Conservation (phyloP, 371 early-diverging fungal genomes). For the Smittium culicis region DNA sequence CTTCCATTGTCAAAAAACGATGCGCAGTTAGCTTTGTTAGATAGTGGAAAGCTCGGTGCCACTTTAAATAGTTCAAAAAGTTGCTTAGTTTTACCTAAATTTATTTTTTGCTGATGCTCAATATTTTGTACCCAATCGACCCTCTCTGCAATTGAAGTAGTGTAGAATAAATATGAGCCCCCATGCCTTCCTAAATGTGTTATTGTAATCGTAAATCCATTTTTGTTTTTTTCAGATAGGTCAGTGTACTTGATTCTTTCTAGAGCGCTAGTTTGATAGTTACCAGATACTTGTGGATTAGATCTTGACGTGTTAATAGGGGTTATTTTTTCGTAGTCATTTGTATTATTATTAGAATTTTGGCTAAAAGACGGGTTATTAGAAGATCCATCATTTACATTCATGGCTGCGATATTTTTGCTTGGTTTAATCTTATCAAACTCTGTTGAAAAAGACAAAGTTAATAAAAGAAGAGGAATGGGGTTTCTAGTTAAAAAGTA, state of each 20-base stretch:
- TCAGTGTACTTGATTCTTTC: constrained; percentile 17
- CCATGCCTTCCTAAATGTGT: constrained; percentile 59
- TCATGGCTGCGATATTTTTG: neutral
- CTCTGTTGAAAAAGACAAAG: constrained; percentile 47
- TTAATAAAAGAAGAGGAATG: constrained; percentile 58
- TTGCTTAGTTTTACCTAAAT: neutral
- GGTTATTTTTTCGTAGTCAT: neutral
- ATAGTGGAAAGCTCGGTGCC: constrained; percentile 31
- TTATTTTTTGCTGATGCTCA: constrained; percentile 26
- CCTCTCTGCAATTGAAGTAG: constrained; percentile 41
- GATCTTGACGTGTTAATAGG: neutral
- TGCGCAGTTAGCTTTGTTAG: constrained; percentile 54
- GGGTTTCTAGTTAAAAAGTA: constrained; percentile 58
- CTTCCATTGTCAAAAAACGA: constrained; percentile 50
- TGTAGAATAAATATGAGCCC: constrained; percentile 18
- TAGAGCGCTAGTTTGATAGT: neutral
- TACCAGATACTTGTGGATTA: neutral
- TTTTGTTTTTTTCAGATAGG: constrained; percentile 19
- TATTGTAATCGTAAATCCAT: constrained; percentile 45
- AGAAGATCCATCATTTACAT: neutral
- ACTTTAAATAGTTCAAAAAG: constrained; percentile 36
- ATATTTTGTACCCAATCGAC: constrained; percentile 73
- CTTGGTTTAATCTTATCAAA: neutral
- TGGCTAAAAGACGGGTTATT: neutral
- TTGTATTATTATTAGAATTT: neutral